These are phyloP conservation scores for Cutaneotrichosporon cutaneum DNA, from an alignment of 1,284 basidiomycete species.

Conservation along the genomic window DNA sequence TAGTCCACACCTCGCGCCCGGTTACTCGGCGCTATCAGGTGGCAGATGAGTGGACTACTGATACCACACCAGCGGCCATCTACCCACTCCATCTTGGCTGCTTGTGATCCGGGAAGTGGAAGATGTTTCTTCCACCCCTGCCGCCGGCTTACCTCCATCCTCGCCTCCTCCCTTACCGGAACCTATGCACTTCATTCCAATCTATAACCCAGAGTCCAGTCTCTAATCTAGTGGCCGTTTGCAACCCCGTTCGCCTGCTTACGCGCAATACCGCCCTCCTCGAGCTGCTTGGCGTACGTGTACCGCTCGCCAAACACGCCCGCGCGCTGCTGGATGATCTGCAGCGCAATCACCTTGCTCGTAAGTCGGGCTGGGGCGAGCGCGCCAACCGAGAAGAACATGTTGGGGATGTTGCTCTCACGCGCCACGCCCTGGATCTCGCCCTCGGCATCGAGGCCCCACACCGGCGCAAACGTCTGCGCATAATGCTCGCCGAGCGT, in stretches of 20 bases:
- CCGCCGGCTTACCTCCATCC: too few species aligned
- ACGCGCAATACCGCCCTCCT: conserved; percentile 15
- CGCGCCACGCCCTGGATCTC: conserved; percentile 60
- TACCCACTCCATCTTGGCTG: too few species aligned
- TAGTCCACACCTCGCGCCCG: too few species aligned
- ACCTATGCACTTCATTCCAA: too few species aligned
- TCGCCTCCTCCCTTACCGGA: too few species aligned
- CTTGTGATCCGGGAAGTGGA: too few species aligned
- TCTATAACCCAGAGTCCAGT: neutral
- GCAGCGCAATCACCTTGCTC: conserved; percentile 63
- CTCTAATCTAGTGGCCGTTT: conserved; percentile 3
- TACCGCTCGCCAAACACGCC: conserved; percentile 58
- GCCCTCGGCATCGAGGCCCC: conserved; percentile 62
- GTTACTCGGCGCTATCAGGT: too few species aligned
- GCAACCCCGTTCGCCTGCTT: conserved; percentile 9
- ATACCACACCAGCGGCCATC: too few species aligned
- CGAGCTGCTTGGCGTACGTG: conserved; percentile 35
- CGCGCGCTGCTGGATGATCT: conserved; percentile 63
- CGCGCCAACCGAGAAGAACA: conserved; percentile 54
- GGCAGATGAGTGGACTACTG: too few species aligned
- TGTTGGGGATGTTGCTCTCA: conserved; percentile 56
- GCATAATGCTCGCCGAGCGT: conserved; percentile 59
- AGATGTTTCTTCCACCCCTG: too few species aligned
- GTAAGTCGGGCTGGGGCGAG: conserved; percentile 60
- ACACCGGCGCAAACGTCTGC: conserved; percentile 57